Evolutionary conservation across 257 asterid genomes (phyloP).

Genomic region (Solanum sparsipilum): DNA sequence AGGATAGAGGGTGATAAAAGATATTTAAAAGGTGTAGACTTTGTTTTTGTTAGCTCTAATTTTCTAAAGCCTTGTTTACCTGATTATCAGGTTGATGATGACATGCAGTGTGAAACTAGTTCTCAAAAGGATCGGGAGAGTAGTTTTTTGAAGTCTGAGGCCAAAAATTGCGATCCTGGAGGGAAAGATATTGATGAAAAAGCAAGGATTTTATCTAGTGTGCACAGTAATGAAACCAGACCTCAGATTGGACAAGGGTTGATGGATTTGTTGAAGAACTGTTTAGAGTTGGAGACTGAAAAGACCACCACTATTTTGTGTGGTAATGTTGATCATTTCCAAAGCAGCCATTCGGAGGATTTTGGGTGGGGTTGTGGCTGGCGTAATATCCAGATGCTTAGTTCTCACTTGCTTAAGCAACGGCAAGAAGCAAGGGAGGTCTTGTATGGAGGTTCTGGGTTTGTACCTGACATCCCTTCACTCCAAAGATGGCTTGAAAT

Average conservation of each 20-base stretch:
- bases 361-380: constrained; percentile 97
- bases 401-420: constrained; percentile 67
- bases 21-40: neutral
- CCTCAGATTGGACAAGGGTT: constrained; percentile 38
- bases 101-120: neutral
- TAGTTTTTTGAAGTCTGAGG: constrained; percentile 21
- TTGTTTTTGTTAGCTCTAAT: neutral
- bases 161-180: constrained; percentile 2
- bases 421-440: constrained; percentile 43
- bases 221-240: constrained; percentile 31
- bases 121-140: constrained; percentile 6
- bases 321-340: constrained; percentile 71
- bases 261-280: constrained; percentile 41
- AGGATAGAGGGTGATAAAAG: neutral
- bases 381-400: constrained; percentile 96
- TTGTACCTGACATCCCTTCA: constrained; percentile 65
- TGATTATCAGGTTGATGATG: constrained; percentile 29
- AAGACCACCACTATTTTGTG: constrained; percentile 38
- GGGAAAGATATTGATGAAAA: constrained; percentile 19
- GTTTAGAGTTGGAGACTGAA: constrained; percentile 56
- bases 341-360: constrained; percentile 46
- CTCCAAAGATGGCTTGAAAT: constrained; percentile 81
- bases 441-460: constrained; percentile 75
- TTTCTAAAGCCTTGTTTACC: neutral
- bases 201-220: constrained; percentile 16